A percentile compares a stretch with the other conserved stretches of the same genome.
phyloP scores from a whole-genome alignment of 1,284 basidiomycete genomes.

The Blastosporella zonata region DNA sequence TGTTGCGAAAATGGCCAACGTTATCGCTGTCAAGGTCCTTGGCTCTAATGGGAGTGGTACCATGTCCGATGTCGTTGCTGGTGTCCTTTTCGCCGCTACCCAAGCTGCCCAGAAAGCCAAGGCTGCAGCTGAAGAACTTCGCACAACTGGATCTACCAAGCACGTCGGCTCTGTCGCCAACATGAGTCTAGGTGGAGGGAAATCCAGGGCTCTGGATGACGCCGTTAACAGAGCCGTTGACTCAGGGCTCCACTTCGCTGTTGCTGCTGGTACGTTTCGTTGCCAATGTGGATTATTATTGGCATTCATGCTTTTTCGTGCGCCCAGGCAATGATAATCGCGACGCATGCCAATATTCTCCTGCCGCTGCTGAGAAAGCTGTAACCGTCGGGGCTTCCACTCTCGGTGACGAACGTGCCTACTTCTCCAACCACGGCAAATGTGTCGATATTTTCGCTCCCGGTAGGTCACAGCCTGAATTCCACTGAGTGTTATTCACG shows the following conservation, averaged over 20 bases:
- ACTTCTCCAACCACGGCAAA: slow-evolving; percentile 80
- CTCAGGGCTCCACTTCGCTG: slow-evolving; percentile 89
- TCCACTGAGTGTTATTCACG: slow-evolving; percentile 2
- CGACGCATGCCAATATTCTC: slow-evolving; percentile 82
- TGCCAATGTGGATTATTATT: not conserved
- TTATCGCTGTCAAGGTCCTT: slow-evolving; percentile 97
- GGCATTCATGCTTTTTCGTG: not conserved
- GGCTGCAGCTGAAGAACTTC: slow-evolving; percentile 62
- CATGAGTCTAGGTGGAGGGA: slow-evolving; percentile 97
- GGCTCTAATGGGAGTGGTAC: slow-evolving; percentile 92
- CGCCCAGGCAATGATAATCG: slow-evolving; percentile 56
- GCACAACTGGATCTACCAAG: slow-evolving; percentile 60
- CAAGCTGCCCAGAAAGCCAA: slow-evolving; percentile 56
- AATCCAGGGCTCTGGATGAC: slow-evolving; percentile 84
- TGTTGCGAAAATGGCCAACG: slow-evolving; percentile 91
- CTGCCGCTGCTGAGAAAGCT: slow-evolving; percentile 71
- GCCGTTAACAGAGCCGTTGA: slow-evolving; percentile 87
- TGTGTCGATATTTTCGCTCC: slow-evolving; percentile 87
- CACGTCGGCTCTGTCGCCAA: slow-evolving; percentile 97
- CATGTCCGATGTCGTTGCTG: slow-evolving; percentile 92
- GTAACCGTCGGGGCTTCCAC: slow-evolving; percentile 88
- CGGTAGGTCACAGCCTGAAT: slow-evolving; percentile 36
- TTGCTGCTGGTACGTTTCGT: slow-evolving; percentile 77
- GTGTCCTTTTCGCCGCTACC: slow-evolving; percentile 82
- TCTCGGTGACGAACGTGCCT: slow-evolving; percentile 79